Percentiles rank a stretch among this genome's conserved stretches.
These are phyloP conservation scores for Aphanomyces invadans DNA, from an alignment of 352 stramenopile genomes.

Conservation along the genomic window DNA sequence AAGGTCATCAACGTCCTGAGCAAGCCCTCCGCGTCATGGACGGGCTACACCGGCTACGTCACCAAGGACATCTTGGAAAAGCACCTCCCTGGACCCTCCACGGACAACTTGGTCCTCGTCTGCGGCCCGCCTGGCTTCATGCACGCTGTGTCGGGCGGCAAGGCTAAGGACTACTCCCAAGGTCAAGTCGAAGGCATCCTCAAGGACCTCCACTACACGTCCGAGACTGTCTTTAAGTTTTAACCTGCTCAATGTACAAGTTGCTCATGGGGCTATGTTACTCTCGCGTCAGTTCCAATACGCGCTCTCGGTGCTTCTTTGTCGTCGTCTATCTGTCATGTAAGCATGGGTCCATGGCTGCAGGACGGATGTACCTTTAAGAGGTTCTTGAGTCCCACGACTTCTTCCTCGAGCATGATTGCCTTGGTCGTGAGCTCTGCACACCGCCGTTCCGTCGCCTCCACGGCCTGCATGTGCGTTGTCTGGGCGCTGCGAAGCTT, in stretches of 20 bases:
- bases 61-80: slow-evolving; percentile 79
- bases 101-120: slow-evolving; percentile 80
- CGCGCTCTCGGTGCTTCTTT: slow-evolving; percentile 1
- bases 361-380: too few species aligned
- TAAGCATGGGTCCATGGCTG: too few species aligned
- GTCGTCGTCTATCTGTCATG: not conserved
- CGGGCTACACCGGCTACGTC: slow-evolving; percentile 60
- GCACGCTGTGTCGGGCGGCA: slow-evolving; percentile 83
- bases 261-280: not conserved
- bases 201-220: slow-evolving; percentile 76
- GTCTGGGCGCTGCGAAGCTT: slow-evolving; percentile 25
- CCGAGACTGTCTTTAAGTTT: slow-evolving; percentile 79
- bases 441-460: slow-evolving; percentile 50
- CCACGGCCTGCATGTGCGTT: slow-evolving; percentile 27
- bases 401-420: slow-evolving; percentile 62
- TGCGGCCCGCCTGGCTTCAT: slow-evolving; percentile 87
- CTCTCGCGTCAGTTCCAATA: not conserved
- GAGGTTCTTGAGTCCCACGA: slow-evolving; percentile 37
- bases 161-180: slow-evolving; percentile 79
- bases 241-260: slow-evolving; percentile 29
- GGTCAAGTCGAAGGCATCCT: slow-evolving; percentile 77
- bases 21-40: slow-evolving; percentile 61
- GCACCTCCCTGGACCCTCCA: slow-evolving; percentile 63
- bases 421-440: slow-evolving; percentile 60
- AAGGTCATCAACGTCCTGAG: slow-evolving; percentile 65